Conservation (phyloP, 2,329 filamentous ascomycete species). For the Epichloe gansuensis region DNA sequence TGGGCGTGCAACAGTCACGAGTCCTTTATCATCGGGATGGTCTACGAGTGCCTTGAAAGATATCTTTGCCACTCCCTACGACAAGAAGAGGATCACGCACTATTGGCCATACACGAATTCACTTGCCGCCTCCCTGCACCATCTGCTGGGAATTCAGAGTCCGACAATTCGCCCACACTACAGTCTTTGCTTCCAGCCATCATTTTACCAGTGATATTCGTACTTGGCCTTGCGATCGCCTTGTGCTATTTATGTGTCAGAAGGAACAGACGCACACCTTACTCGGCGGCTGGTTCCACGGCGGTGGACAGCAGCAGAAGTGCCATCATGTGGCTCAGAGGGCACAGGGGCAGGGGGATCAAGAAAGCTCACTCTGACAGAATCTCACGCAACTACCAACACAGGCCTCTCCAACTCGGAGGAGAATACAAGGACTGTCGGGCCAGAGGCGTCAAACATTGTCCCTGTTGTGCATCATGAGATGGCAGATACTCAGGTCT, state of each 20-base stretch:
- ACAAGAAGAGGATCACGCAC: constrained; percentile 40
- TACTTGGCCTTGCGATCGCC: constrained; percentile 22
- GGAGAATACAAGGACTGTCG: background rate
- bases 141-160: background rate
- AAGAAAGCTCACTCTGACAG: constrained; percentile 20
- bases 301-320: constrained; percentile 35
- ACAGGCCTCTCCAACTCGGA: constrained; percentile 4
- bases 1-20: constrained; percentile 59
- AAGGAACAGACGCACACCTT: constrained; percentile 20
- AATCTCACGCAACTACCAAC: background rate
- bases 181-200: constrained; percentile 9
- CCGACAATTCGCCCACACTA: background rate
- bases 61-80: constrained; percentile 45
- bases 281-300: constrained; percentile 24
- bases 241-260: constrained; percentile 42
- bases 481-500: constrained; percentile 31
- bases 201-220: constrained; percentile 6
- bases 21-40: constrained; percentile 49
- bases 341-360: constrained; percentile 21
- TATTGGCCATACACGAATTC: constrained; percentile 47
- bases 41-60: constrained; percentile 31
- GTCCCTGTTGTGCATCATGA: constrained; percentile 17
- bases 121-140: background rate
- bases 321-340: constrained; percentile 41
- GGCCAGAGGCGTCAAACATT: background rate